Conservation (phyloP, 495 filamentous ascomycete genomes). For the Aspergillus campestris region DNA sequence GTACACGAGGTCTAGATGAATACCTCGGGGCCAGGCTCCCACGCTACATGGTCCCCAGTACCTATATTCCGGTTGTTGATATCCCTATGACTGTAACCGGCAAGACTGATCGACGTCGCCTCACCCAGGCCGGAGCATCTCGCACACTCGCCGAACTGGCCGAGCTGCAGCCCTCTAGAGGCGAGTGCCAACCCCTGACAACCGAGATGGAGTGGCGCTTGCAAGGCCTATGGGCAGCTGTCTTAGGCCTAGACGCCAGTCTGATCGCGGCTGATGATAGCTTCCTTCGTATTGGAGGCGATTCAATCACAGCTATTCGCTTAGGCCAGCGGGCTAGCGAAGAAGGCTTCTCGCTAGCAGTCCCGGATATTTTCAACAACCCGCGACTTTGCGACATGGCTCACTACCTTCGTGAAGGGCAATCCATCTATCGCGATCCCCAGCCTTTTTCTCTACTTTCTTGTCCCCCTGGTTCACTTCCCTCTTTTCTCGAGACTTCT, state of each 20-base stretch:
- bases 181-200: background rate
- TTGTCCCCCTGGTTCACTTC: background rate
- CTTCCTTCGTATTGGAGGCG: slow-evolving; percentile 26
- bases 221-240: slow-evolving; percentile 11
- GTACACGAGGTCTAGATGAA: background rate
- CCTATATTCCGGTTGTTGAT: slow-evolving; percentile 22
- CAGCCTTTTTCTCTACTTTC: background rate
- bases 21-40: background rate
- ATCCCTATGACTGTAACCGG: slow-evolving; percentile 26
- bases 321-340: slow-evolving; percentile 11
- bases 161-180: background rate
- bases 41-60: slow-evolving; percentile 25
- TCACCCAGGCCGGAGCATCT: slow-evolving; percentile 1
- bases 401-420: background rate
- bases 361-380: slow-evolving; percentile 11
- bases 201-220: slow-evolving; percentile 8
- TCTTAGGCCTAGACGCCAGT: background rate
- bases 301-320: slow-evolving; percentile 27
- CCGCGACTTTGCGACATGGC: slow-evolving; percentile 10
- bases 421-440: background rate
- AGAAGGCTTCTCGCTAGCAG: slow-evolving; percentile 6
- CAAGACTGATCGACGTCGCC: slow-evolving; percentile 21
- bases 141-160: background rate
- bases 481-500: background rate
- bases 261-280: slow-evolving; percentile 10